A percentile compares a stretch with the other conserved stretches of the same genome.
These are phyloP conservation scores for Apocynum venetum DNA, from an alignment of 257 asterid species.

Conservation along the genomic window DNA sequence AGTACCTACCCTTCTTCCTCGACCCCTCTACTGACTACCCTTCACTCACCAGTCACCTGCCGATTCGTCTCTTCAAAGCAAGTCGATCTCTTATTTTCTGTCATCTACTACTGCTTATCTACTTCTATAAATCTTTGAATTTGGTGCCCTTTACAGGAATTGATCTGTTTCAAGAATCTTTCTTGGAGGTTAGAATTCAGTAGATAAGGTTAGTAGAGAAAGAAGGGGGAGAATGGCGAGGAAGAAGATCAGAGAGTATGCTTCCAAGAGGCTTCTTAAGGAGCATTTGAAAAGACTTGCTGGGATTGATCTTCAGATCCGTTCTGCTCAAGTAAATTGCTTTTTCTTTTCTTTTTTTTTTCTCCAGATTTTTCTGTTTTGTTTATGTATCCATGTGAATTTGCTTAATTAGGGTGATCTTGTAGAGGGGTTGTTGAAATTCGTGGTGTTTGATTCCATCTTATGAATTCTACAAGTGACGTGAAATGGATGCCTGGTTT, in stretches of 20 bases:
- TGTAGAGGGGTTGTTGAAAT: slow-evolving; percentile 8
- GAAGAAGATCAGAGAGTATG: slow-evolving; percentile 81
- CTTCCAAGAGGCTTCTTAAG: slow-evolving; percentile 71
- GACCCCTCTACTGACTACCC: background rate
- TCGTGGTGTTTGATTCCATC: background rate
- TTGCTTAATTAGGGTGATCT: background rate
- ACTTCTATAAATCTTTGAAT: slow-evolving; percentile 5
- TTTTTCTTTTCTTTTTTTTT: background rate
- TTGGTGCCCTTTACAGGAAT: background rate
- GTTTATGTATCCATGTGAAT: background rate
- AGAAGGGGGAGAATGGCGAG: slow-evolving; percentile 49
- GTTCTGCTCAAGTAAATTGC: slow-evolving; percentile 59
- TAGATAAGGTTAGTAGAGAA: background rate
- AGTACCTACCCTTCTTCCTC: slow-evolving; percentile 9
- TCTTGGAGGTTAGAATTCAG: background rate
- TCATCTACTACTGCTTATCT: background rate
- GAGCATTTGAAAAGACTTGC: slow-evolving; percentile 67
- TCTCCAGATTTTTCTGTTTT: background rate
- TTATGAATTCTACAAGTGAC: background rate
- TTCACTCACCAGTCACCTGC: slow-evolving; percentile 1
- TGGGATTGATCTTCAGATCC: slow-evolving; percentile 67
- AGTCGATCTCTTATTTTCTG: background rate
- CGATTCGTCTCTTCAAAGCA: background rate
- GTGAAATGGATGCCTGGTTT: background rate
- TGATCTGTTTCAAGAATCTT: slow-evolving; percentile 11